A percentile compares a stretch with the other conserved stretches of the same genome.
Evolutionary conservation across 2,329 filamentous ascomycete genomes (phyloP).

Genomic region (Magnaporthiopsis incrustans): DNA sequence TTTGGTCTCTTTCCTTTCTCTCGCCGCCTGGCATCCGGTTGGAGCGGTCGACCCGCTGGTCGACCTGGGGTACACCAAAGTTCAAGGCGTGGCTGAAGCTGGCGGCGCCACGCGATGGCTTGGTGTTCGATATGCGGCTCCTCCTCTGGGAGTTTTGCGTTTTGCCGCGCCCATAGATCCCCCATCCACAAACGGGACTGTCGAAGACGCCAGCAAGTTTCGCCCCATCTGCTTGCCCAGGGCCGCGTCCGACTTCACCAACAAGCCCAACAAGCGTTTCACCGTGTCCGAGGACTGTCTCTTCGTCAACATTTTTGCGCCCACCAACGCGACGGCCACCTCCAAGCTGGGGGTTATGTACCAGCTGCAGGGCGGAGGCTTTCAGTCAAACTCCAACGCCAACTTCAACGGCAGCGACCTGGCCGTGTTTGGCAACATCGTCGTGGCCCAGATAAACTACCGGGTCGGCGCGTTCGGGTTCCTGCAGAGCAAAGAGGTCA

Average conservation of each 20-base stretch:
- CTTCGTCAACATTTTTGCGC: slow-evolving; percentile 57
- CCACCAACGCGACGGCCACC: slow-evolving; percentile 37
- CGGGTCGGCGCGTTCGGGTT: slow-evolving; percentile 70
- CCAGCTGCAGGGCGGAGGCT: slow-evolving; percentile 43
- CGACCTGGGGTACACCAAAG: slow-evolving; percentile 59
- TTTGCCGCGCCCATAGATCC: slow-evolving; percentile 64
- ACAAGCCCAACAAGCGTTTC: slow-evolving; percentile 19
- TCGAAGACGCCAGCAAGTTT: slow-evolving; percentile 38
- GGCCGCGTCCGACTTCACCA: slow-evolving; percentile 13
- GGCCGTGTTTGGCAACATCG: slow-evolving; percentile 31
- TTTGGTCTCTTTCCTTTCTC: neutral
- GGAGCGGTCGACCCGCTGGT: slow-evolving; percentile 31
- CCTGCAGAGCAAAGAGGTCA: slow-evolving; percentile 53
- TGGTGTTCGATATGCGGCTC: slow-evolving; percentile 65
- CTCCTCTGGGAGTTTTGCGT: slow-evolving; percentile 56
- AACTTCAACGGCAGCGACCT: slow-evolving; percentile 53
- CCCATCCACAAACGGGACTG: slow-evolving; percentile 23
- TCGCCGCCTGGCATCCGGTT: neutral
- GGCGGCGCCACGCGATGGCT: slow-evolving; percentile 64
- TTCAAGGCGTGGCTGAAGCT: slow-evolving; percentile 45
- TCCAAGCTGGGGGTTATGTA: slow-evolving; percentile 31
- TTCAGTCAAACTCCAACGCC: slow-evolving; percentile 33
- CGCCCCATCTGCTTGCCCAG: slow-evolving; percentile 22
- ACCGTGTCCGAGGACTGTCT: slow-evolving; percentile 57
- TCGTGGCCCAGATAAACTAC: slow-evolving; percentile 70